phyloP scores from a whole-genome alignment of 2,329 filamentous ascomycete genomes.

The Fusarium proliferatum region DNA sequence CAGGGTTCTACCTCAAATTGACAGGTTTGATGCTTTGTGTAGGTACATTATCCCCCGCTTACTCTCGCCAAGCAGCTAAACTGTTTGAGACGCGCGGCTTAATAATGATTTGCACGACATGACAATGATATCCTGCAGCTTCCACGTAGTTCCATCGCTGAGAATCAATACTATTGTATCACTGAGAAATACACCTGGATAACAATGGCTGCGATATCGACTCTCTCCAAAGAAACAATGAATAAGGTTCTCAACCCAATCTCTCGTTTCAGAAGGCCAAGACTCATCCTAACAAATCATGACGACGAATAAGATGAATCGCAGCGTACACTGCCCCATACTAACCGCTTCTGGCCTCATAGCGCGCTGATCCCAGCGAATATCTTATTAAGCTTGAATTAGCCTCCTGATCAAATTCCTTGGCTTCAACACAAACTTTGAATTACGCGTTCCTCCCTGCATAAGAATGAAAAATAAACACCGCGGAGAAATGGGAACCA shows the following conservation, averaged over 20 bases:
- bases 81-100: background rate
- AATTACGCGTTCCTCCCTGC: background rate
- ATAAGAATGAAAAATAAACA: background rate
- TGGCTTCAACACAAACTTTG: background rate
- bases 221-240: background rate
- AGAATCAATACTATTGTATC: background rate
- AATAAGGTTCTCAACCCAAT: background rate
- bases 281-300: background rate
- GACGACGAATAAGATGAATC: background rate
- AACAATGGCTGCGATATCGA: background rate
- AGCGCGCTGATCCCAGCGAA: background rate
- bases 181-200: background rate
- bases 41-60: background rate
- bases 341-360: background rate
- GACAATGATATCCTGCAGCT: no score
- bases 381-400: conserved; percentile 1
- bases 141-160: background rate
- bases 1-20: background rate
- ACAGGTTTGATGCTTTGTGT: background rate
- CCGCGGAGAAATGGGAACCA: background rate
- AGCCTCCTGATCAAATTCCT: background rate
- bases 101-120: background rate
- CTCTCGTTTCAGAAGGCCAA: background rate
- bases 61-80: background rate
- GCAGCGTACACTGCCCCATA: background rate